phyloP scores from a whole-genome alignment of 2,329 filamentous ascomycete genomes.

The Beauveria bassiana region DNA sequence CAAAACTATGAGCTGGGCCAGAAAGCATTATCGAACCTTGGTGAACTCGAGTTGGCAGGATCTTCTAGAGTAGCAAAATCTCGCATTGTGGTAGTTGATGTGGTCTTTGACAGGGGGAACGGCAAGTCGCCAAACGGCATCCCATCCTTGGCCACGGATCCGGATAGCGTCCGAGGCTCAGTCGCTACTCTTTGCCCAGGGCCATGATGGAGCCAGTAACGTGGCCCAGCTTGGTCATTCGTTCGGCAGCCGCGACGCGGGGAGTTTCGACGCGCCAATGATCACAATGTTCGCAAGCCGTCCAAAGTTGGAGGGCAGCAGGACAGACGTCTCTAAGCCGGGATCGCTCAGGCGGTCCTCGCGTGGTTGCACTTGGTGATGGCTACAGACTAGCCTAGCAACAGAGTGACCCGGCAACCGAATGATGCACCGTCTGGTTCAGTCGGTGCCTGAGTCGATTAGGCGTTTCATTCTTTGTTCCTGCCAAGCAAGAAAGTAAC shows the following conservation, averaged over 20 bases:
- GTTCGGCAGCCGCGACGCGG: background rate
- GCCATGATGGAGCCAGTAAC: conserved; percentile 13
- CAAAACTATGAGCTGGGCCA: background rate
- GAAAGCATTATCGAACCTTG: conserved; percentile 15
- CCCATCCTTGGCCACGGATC: conserved; percentile 9
- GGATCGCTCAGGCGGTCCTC: background rate
- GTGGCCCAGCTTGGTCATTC: conserved; percentile 9
- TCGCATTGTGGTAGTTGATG: conserved; percentile 9
- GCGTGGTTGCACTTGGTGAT: background rate
- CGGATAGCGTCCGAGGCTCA: conserved; percentile 1
- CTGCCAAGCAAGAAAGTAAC: no score
- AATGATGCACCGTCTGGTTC: no score
- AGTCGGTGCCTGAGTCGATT: no score
- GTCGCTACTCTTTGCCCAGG: background rate
- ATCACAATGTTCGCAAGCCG: conserved; percentile 13
- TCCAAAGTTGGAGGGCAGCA: conserved; percentile 12
- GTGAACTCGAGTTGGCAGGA: conserved; percentile 1
- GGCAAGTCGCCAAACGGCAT: conserved; percentile 12
- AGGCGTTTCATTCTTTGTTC: no score
- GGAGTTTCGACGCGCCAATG: background rate
- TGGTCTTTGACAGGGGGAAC: conserved; percentile 14
- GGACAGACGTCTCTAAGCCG: conserved; percentile 12
- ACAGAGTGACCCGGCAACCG: no score
- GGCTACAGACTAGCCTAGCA: no score
- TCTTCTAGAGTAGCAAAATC: background rate